Evolutionary conservation across 192 early-diverging fungal genomes (phyloP).

Genomic region (Mortierella antarctica): DNA sequence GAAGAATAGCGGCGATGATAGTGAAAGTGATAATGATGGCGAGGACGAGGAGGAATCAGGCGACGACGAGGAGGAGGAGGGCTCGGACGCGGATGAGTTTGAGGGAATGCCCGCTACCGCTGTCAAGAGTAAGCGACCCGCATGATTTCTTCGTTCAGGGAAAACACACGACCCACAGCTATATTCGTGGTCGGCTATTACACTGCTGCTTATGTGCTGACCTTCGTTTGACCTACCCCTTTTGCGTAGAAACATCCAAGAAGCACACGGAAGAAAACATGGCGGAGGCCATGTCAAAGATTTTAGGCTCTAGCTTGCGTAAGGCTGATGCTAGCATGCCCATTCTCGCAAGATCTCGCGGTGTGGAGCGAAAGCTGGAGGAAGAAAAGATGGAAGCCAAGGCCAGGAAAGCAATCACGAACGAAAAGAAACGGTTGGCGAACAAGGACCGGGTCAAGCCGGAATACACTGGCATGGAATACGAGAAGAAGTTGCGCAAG

Average conservation of each 20-base stretch:
- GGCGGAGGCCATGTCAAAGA: constrained; percentile 75
- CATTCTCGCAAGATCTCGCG: constrained; percentile 86
- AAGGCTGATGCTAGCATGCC: constrained; percentile 63
- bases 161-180: not conserved
- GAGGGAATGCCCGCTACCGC: constrained; percentile 44
- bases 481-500: constrained; percentile 91
- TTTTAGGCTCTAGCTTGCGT: constrained; percentile 65
- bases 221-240: not conserved
- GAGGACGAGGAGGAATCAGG: constrained; percentile 58
- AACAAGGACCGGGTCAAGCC: constrained; percentile 80
- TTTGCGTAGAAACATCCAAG: constrained; percentile 50
- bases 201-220: not conserved
- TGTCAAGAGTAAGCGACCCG: constrained; percentile 29
- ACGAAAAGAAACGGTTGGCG: constrained; percentile 75
- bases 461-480: constrained; percentile 80
- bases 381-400: constrained; percentile 86
- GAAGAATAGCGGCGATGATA: constrained; percentile 38
- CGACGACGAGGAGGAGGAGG: constrained; percentile 44
- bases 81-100: constrained; percentile 52
- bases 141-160: not conserved
- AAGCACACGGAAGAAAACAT: constrained; percentile 67
- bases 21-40: constrained; percentile 46
- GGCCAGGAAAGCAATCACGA: constrained; percentile 79
- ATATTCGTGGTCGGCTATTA: not conserved
- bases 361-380: constrained; percentile 83